Conservation (phyloP, 306 rosid genomes). For the Lathyrus tuberosus region DNA sequence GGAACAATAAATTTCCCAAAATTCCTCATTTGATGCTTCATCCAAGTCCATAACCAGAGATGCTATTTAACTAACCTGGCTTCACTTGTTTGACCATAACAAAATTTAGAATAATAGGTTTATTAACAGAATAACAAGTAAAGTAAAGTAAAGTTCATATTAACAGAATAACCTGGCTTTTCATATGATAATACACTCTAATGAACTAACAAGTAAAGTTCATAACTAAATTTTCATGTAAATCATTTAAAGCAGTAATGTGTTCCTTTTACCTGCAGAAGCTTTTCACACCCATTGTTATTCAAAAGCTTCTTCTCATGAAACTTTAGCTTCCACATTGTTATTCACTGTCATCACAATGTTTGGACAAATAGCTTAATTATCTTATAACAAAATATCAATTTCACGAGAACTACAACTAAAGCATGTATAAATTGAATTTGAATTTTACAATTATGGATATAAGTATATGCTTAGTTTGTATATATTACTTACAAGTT, state of each 20-base stretch:
- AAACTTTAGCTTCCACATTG: too few relatives aligned
- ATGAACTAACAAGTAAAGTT: constrained; percentile 7
- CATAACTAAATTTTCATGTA: constrained; percentile 14
- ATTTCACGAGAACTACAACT: too few relatives aligned
- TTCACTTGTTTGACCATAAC: not conserved
- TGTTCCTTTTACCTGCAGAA: constrained; percentile 71
- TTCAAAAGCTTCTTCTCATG: too few relatives aligned
- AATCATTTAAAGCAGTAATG: constrained; percentile 7
- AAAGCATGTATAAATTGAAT: too few relatives aligned
- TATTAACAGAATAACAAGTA: not conserved
- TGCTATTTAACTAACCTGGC: not conserved
- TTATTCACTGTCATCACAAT: constrained; percentile 39
- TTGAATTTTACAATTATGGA: too few relatives aligned
- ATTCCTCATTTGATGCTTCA: not conserved
- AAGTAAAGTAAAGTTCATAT: too few relatives aligned
- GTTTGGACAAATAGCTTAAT: not conserved
- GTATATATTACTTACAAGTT: too few relatives aligned
- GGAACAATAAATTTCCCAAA: not conserved
- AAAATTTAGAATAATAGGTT: not conserved
- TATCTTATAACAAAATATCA: too few relatives aligned
- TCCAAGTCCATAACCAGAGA: not conserved
- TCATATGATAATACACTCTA: not conserved
- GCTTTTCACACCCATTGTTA: too few relatives aligned
- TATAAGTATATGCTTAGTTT: too few relatives aligned
- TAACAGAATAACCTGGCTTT: too few relatives aligned